These are phyloP conservation scores for Alternaria metachromatica DNA, from an alignment of 2,329 filamentous ascomycete species.

Conservation along the genomic window DNA sequence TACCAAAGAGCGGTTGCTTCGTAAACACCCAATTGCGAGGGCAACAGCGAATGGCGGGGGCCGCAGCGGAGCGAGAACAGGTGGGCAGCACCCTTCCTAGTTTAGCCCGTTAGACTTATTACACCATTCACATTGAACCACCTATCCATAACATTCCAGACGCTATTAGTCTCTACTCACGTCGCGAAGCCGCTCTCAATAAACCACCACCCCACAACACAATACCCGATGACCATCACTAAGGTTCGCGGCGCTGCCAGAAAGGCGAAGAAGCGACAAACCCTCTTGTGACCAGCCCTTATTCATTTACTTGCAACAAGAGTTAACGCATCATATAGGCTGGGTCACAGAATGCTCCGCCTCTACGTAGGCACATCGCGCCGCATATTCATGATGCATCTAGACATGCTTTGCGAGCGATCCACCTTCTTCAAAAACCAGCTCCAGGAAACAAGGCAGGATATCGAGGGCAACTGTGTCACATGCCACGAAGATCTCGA, in stretches of 20 bases:
- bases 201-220: too few species aligned
- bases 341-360: neutral
- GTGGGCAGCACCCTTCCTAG: too few species aligned
- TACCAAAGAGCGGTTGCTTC: constrained; percentile 15
- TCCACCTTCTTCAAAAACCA: neutral
- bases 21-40: constrained; percentile 27
- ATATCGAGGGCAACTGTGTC: neutral
- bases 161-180: too few species aligned
- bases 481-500: neutral
- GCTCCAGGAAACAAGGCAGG: neutral
- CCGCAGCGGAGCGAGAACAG: neutral
- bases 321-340: neutral
- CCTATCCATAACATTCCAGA: too few species aligned
- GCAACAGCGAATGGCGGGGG: constrained; percentile 23
- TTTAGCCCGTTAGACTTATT: too few species aligned
- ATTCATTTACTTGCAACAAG: neutral
- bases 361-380: neutral
- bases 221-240: neutral
- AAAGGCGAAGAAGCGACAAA: neutral
- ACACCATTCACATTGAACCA: too few species aligned
- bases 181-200: too few species aligned
- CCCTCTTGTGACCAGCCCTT: neutral
- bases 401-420: neutral
- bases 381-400: neutral
- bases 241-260: neutral